Evolutionary conservation across 2,329 filamentous ascomycete genomes (phyloP).

Genomic region (Stachybotrys chlorohalonatus): DNA sequence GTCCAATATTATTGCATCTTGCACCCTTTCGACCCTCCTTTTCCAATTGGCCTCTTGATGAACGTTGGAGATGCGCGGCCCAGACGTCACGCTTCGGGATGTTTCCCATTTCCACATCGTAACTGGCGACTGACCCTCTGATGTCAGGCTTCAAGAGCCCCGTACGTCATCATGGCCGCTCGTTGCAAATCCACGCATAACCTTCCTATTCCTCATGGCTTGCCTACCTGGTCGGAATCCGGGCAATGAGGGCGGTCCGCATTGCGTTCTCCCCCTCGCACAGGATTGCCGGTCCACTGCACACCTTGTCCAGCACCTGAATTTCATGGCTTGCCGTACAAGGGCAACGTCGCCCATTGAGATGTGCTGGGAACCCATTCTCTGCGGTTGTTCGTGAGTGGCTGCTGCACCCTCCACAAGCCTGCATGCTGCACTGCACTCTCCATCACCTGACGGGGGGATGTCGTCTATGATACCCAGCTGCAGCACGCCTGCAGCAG

Average conservation of each 20-base stretch:
- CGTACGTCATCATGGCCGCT: background rate
- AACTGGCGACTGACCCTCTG: background rate
- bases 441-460: background rate
- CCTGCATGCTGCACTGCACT: background rate
- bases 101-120: background rate
- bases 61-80: background rate
- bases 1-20: background rate
- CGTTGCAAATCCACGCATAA: background rate
- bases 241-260: too few relatives aligned
- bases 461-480: background rate
- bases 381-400: background rate
- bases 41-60: background rate
- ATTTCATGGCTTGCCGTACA: background rate
- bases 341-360: background rate
- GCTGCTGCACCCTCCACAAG: background rate
- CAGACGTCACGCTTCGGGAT: background rate
- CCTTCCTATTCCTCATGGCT: too few relatives aligned
- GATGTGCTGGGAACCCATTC: background rate
- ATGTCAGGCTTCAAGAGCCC: background rate
- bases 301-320: background rate
- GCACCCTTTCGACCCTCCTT: background rate
- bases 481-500: background rate
- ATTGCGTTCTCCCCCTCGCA: too few relatives aligned
- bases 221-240: too few relatives aligned
- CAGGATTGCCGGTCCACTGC: too few relatives aligned